These are phyloP conservation scores for Tolypocladium ovalisporum DNA, from an alignment of 2,329 filamentous ascomycete genomes.

Conservation along the genomic window DNA sequence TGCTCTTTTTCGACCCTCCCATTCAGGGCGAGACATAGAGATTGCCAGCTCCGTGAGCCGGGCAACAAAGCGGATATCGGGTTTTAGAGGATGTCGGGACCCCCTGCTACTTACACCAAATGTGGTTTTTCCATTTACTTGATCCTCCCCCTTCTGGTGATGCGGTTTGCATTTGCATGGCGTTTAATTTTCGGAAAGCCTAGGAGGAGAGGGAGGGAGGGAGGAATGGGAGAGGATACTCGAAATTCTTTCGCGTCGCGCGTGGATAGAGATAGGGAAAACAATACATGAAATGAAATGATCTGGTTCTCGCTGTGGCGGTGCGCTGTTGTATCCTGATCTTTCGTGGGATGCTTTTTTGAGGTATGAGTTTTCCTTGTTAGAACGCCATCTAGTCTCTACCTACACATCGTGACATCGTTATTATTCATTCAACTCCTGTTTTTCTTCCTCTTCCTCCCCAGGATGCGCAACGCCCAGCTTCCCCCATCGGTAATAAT, in stretches of 20 bases:
- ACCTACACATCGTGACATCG: constrained; percentile 2
- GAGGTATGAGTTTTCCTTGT: neutral
- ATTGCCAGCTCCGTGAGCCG: neutral
- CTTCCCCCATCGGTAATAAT: neutral
- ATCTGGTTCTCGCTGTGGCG: neutral
- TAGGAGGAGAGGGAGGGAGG: constrained; percentile 14
- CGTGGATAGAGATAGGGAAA: neutral
- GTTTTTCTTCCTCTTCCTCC: neutral
- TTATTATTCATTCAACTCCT: constrained; percentile 10
- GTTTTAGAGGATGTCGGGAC: neutral
- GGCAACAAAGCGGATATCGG: neutral
- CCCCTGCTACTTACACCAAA: neutral
- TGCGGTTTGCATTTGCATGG: constrained; percentile 29
- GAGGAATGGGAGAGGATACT: constrained; percentile 6
- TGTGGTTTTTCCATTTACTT: constrained; percentile 8
- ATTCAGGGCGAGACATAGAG: neutral
- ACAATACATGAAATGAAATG: neutral
- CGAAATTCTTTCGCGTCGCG: neutral
- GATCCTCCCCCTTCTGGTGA: constrained; percentile 17
- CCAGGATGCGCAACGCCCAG: neutral
- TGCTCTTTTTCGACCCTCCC: neutral
- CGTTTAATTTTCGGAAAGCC: constrained; percentile 14
- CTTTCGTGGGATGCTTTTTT: neutral
- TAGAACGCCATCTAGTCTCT: neutral
- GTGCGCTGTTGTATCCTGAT: neutral